Percentiles rank a stretch among this genome's conserved stretches.
Evolutionary conservation across 129 eudicot species (phyloP).

Genomic region (Glebionis coronaria): DNA sequence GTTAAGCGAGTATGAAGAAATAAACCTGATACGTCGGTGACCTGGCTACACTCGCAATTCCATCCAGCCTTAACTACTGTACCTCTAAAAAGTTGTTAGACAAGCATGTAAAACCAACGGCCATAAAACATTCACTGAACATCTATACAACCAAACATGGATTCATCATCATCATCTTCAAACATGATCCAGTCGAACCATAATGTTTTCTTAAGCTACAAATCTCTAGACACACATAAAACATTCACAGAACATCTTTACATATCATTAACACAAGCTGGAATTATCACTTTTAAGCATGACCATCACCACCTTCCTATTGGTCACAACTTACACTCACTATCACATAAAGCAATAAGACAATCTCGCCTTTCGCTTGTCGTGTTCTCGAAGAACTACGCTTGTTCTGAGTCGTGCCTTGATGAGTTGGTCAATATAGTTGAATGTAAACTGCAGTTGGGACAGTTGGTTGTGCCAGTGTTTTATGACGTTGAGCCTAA

Average conservation of each 20-base stretch:
- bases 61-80: too few species aligned
- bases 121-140: too few species aligned
- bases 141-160: too few species aligned
- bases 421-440: slow-evolving; percentile 15
- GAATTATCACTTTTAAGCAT: slow-evolving; percentile 9
- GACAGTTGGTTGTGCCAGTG: slow-evolving; percentile 15
- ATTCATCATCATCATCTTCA: too few species aligned
- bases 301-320: slow-evolving; percentile 13
- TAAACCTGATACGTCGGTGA: too few species aligned
- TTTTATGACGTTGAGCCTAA: slow-evolving; percentile 6
- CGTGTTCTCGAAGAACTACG: slow-evolving; percentile 10
- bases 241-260: slow-evolving; percentile 21
- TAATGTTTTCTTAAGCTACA: slow-evolving; percentile 12
- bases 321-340: slow-evolving; percentile 10
- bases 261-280: slow-evolving; percentile 12
- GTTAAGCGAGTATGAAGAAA: too few species aligned
- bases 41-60: too few species aligned
- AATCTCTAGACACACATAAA: slow-evolving; percentile 8
- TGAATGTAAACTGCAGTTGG: slow-evolving; percentile 4
- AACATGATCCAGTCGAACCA: too few species aligned
- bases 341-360: neutral
- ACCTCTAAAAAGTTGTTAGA: too few species aligned
- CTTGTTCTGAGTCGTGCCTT: slow-evolving; percentile 20
- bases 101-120: too few species aligned
- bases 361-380: slow-evolving; percentile 10